phyloP scores from a whole-genome alignment of 495 filamentous ascomycete genomes.

The Jackrogersella multiformis region DNA sequence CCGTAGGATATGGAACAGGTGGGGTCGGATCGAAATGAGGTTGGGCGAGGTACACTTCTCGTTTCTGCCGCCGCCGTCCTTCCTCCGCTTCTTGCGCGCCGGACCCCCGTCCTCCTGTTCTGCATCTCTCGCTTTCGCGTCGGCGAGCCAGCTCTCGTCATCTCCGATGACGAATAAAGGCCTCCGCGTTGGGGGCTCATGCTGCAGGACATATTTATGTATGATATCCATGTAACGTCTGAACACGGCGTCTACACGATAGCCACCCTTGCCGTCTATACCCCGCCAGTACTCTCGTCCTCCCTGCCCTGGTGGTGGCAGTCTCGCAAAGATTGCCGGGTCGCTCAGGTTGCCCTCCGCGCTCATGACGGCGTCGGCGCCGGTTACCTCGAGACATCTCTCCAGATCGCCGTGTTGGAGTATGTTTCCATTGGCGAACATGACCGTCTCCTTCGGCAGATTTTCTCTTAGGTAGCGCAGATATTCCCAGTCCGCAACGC shows the following conservation, averaged over 20 bases:
- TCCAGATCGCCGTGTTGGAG: constrained; percentile 84
- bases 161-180: constrained; percentile 81
- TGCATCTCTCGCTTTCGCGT: constrained; percentile 24
- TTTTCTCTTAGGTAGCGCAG: constrained; percentile 85
- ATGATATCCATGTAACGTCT: constrained; percentile 91
- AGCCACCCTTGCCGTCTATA: constrained; percentile 82
- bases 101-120: constrained; percentile 53
- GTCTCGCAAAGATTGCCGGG: constrained; percentile 81
- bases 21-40: constrained; percentile 83
- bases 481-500: constrained; percentile 88
- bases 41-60: constrained; percentile 69
- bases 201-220: constrained; percentile 74
- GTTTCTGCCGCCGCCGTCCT: constrained; percentile 54
- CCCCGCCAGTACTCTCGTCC: constrained; percentile 86
- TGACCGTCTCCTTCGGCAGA: constrained; percentile 84
- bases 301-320: constrained; percentile 69
- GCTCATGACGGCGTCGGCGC: constrained; percentile 93
- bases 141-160: constrained; percentile 50
- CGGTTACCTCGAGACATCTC: constrained; percentile 81
- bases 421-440: constrained; percentile 97
- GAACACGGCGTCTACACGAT: constrained; percentile 86
- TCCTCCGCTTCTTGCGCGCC: constrained; percentile 69
- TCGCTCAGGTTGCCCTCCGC: constrained; percentile 94
- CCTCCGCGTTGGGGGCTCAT: constrained; percentile 66
- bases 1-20: constrained; percentile 91